A percentile compares a stretch with the other conserved stretches of the same genome.
These are phyloP conservation scores for Pulveroboletus sp. DNA, from an alignment of 768 basidiomycete genomes.

Conservation along the genomic window DNA sequence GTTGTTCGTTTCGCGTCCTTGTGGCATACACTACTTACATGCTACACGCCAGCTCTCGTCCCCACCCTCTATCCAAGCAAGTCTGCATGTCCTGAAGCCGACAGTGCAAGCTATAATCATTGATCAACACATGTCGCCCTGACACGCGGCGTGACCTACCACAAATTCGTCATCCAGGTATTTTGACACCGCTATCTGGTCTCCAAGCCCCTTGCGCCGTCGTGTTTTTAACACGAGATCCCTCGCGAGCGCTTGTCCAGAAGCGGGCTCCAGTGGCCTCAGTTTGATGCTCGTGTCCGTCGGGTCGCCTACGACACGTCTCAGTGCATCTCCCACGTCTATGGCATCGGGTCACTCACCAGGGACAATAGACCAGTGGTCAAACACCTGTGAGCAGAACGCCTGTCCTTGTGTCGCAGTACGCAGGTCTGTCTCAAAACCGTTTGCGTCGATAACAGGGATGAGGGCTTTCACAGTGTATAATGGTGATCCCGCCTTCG, in stretches of 20 bases:
- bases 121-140: slow-evolving; percentile 4
- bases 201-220: slow-evolving; percentile 91
- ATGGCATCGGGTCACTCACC: slow-evolving; percentile 44
- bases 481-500: slow-evolving; percentile 95
- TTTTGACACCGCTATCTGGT: slow-evolving; percentile 96
- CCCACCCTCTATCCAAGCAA: slow-evolving; percentile 56
- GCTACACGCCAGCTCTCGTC: background rate
- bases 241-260: slow-evolving; percentile 89
- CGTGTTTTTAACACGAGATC: slow-evolving; percentile 96
- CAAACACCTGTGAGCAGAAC: slow-evolving; percentile 96
- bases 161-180: slow-evolving; percentile 97
- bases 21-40: slow-evolving; percentile 11
- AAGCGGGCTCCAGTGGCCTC: slow-evolving; percentile 93
- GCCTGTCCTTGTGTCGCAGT: slow-evolving; percentile 99
- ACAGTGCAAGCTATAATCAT: slow-evolving; percentile 72
- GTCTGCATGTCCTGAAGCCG: slow-evolving; percentile 95
- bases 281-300: slow-evolving; percentile 97
- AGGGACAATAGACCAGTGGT: slow-evolving; percentile 99
- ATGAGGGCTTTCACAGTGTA: slow-evolving; percentile 99
- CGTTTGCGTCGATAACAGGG: slow-evolving; percentile 97
- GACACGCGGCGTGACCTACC: slow-evolving; percentile 42
- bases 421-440: slow-evolving; percentile 96
- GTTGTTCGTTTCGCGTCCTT: background rate
- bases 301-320: slow-evolving; percentile 69
- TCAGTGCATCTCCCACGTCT: background rate